phyloP scores from a whole-genome alignment of 2,329 filamentous ascomycete species.

The Emmonsia crescens region DNA sequence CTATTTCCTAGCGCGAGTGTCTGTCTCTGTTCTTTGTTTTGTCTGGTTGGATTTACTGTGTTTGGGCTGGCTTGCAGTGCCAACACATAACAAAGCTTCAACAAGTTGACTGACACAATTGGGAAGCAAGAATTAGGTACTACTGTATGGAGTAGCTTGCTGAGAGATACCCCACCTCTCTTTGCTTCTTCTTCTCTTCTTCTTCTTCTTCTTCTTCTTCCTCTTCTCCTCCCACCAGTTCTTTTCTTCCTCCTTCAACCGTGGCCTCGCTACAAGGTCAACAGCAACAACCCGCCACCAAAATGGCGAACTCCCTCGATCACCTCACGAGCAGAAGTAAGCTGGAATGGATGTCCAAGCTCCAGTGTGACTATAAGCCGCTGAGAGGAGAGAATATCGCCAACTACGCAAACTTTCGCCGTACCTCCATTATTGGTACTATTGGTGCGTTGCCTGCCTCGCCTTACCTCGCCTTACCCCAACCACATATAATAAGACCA shows the following conservation, averaged over 20 bases:
- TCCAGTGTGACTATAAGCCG: slow-evolving; percentile 82
- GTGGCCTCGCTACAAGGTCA: not conserved
- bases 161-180: not conserved
- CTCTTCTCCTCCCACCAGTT: not conserved
- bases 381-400: slow-evolving; percentile 39
- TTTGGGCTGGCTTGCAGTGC: not conserved
- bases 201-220: slow-evolving; percentile 15
- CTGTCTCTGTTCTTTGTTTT: not conserved
- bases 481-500: not conserved
- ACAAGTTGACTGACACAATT: not conserved
- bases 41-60: slow-evolving; percentile 3
- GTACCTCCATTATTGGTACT: slow-evolving; percentile 97
- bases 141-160: not conserved
- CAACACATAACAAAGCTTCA: not conserved
- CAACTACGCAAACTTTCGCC: slow-evolving; percentile 58
- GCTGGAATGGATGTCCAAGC: slow-evolving; percentile 60
- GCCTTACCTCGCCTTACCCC: too few species aligned
- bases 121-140: not conserved
- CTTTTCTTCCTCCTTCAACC: slow-evolving; percentile 1
- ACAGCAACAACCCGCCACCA: slow-evolving; percentile 13
- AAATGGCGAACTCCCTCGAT: slow-evolving; percentile 66
- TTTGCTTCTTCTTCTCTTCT: not conserved
- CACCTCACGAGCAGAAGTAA: slow-evolving; percentile 70
- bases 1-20: slow-evolving; percentile 4
- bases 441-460: slow-evolving; percentile 57